Conservation (phyloP, 164 flowering plant species). For the Cinnamomum chago region DNA sequence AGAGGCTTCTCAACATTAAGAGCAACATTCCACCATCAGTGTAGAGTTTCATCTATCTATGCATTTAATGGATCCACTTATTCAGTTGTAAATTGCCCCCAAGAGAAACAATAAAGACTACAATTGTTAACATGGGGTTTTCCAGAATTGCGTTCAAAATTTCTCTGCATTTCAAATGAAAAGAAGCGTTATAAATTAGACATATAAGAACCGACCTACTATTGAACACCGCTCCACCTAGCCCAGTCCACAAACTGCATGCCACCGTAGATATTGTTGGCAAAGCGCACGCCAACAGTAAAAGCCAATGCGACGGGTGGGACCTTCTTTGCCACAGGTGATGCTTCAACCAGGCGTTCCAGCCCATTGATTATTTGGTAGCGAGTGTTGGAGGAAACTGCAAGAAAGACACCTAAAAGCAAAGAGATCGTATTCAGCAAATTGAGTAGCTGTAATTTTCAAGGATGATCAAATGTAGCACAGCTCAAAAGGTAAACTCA, state of each 20-base stretch:
- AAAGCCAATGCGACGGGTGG: slow-evolving; percentile 91
- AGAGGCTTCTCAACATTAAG: too few species aligned
- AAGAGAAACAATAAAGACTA: neutral
- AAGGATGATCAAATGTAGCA: neutral
- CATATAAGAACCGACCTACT: slow-evolving; percentile 3
- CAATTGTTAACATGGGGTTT: neutral
- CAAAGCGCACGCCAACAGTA: slow-evolving; percentile 89
- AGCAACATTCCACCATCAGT: neutral
- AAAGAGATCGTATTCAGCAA: neutral
- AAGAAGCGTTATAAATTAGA: neutral
- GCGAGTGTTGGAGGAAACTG: slow-evolving; percentile 87
- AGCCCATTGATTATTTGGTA: slow-evolving; percentile 85
- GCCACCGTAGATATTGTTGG: slow-evolving; percentile 88
- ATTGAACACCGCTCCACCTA: slow-evolving; percentile 87
- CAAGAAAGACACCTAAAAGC: slow-evolving; percentile 78
- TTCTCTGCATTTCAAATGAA: neutral
- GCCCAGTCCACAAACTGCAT: slow-evolving; percentile 99
- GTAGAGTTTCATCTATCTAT: neutral
- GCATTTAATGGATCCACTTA: neutral
- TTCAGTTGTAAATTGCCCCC: neutral
- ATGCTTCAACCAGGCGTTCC: slow-evolving; percentile 78
- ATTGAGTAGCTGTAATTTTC: neutral
- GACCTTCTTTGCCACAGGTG: slow-evolving; percentile 64
- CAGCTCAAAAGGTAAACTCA: neutral
- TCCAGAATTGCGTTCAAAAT: neutral